Evolutionary conservation across 192 early-diverging fungal species (phyloP).

Genomic region (Backusella morwellensis): DNA sequence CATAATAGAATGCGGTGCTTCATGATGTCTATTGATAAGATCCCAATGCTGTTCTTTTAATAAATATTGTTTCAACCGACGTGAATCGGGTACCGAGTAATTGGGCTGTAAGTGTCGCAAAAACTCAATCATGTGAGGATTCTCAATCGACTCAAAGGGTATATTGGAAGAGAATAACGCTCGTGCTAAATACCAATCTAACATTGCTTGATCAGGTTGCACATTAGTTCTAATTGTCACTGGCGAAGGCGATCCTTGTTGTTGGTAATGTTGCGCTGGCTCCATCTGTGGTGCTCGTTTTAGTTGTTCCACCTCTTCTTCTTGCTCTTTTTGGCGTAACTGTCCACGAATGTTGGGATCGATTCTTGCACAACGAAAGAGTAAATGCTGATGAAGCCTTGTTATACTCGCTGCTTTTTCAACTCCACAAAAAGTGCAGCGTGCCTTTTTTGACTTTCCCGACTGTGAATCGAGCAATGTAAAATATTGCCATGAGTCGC

Average conservation of each 20-base stretch:
- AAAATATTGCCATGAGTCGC: slow-evolving; percentile 20
- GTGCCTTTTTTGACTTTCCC: slow-evolving; percentile 9
- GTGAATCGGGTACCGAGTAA: slow-evolving; percentile 3
- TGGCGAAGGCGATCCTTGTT: background rate
- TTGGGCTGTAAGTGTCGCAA: slow-evolving; percentile 9
- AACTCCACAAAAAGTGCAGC: slow-evolving; percentile 17
- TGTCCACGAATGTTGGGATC: background rate
- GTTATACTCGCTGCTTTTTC: slow-evolving; percentile 20
- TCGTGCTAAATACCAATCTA: slow-evolving; percentile 15
- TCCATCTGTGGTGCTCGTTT: background rate
- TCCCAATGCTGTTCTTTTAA: slow-evolving; percentile 24
- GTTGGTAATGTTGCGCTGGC: background rate
- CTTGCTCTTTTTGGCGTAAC: slow-evolving; percentile 4
- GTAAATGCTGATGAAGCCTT: slow-evolving; percentile 12
- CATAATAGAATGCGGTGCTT: background rate
- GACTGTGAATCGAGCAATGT: background rate
- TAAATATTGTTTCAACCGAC: slow-evolving; percentile 17
- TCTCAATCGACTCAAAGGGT: slow-evolving; percentile 8
- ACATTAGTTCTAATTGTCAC: background rate
- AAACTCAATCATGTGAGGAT: slow-evolving; percentile 13
- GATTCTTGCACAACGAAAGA: slow-evolving; percentile 1
- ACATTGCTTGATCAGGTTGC: background rate
- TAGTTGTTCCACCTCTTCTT: background rate
- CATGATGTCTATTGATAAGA: background rate
- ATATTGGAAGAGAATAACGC: slow-evolving; percentile 19